A percentile compares a stretch with the other conserved stretches of the same genome.
These are phyloP conservation scores for Saturnispora sanitii DNA, from an alignment of 805 yeast genomes.

Conservation along the genomic window DNA sequence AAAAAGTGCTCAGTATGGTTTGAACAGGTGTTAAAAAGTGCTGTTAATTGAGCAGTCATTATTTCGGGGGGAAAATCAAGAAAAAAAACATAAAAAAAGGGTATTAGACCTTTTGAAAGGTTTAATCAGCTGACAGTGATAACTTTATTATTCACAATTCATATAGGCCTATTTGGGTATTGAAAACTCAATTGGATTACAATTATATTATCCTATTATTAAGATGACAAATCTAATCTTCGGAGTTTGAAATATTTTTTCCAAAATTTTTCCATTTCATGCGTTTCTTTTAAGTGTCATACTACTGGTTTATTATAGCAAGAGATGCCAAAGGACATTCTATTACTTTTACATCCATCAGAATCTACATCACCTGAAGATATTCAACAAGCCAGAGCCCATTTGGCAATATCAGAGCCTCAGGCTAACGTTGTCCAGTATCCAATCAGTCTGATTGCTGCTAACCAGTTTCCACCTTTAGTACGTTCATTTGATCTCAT, in stretches of 20 bases:
- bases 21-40: no score
- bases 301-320: no score
- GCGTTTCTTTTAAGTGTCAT: background rate
- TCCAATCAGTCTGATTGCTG: conserved; percentile 49
- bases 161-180: no score
- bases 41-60: no score
- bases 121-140: no score
- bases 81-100: no score
- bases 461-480: conserved; percentile 28
- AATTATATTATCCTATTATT: no score
- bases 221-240: conserved; percentile 2
- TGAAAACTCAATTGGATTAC: no score
- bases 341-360: conserved; percentile 58
- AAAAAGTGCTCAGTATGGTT: background rate
- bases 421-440: conserved; percentile 36
- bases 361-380: conserved; percentile 45
- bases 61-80: no score
- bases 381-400: conserved; percentile 33
- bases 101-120: no score
- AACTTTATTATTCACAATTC: no score
- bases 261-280: background rate
- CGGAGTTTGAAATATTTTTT: background rate
- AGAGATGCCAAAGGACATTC: conserved; percentile 14
- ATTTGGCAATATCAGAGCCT: conserved; percentile 22
- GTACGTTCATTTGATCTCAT: conserved; percentile 33